These are phyloP conservation scores for Tetracladium setigerum DNA, from an alignment of 495 filamentous ascomycete species.

Conservation along the genomic window DNA sequence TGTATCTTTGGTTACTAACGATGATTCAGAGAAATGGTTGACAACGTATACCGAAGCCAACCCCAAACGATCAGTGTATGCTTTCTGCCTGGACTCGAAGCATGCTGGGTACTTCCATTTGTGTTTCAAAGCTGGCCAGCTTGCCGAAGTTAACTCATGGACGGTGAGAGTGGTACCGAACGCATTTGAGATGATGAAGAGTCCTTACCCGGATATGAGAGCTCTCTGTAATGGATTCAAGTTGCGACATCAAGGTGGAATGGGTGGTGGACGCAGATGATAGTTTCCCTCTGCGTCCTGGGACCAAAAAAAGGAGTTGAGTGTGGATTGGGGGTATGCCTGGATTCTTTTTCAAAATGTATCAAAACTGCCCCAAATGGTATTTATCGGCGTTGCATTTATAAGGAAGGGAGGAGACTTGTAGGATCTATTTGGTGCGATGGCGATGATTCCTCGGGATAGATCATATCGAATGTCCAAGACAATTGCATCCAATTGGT, in stretches of 20 bases:
- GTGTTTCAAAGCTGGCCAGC: conserved; percentile 85
- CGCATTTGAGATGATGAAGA: conserved; percentile 74
- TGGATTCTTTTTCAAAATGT: conserved; percentile 3
- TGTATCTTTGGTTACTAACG: conserved; percentile 24
- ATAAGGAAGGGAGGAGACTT: no score
- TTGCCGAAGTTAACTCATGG: conserved; percentile 68
- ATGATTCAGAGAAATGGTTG: conserved; percentile 75
- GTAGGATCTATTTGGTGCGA: no score
- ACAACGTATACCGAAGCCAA: conserved; percentile 93
- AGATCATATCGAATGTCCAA: no score
- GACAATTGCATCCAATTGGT: no score
- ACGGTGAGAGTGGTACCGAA: conserved; percentile 85
- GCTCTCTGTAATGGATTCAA: conserved; percentile 83
- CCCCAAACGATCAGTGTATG: conserved; percentile 85
- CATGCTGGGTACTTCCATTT: conserved; percentile 91
- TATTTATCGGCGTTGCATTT: neutral
- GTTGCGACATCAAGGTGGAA: conserved; percentile 43
- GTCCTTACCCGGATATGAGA: conserved; percentile 86
- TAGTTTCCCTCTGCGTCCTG: no score
- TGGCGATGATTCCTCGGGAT: no score
- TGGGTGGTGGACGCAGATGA: conserved; percentile 7
- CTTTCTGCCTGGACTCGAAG: conserved; percentile 87
- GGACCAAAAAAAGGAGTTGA: neutral
- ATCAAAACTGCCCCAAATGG: conserved; percentile 1
- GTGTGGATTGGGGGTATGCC: conserved; percentile 6